These are phyloP conservation scores for Verticillium alfalfae DNA, from an alignment of 2,329 filamentous ascomycete genomes.

Conservation along the genomic window DNA sequence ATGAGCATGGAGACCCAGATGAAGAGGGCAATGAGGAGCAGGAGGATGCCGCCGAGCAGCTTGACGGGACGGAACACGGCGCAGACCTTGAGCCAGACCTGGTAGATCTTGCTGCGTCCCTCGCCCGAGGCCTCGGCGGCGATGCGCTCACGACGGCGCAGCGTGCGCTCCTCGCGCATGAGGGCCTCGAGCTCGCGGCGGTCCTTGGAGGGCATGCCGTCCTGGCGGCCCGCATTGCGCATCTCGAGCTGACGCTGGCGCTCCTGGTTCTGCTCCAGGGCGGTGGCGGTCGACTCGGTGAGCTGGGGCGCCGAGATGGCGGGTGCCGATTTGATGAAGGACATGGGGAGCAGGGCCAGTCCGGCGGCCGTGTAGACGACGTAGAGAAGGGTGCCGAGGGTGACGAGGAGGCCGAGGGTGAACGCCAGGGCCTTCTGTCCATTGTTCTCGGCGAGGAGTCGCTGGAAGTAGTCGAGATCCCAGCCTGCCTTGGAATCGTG, in stretches of 20 bases:
- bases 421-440: slow-evolving; percentile 92
- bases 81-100: slow-evolving; percentile 72
- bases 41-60: slow-evolving; percentile 73
- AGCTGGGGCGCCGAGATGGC: slow-evolving; percentile 77
- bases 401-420: slow-evolving; percentile 80
- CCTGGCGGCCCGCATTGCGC: slow-evolving; percentile 70
- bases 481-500: slow-evolving; percentile 60
- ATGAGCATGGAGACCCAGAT: slow-evolving; percentile 92
- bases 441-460: slow-evolving; percentile 76
- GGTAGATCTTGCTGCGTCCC: slow-evolving; percentile 68
- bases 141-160: slow-evolving; percentile 82
- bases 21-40: slow-evolving; percentile 68
- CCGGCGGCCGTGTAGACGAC: slow-evolving; percentile 84
- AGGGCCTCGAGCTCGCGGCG: slow-evolving; percentile 82
- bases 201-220: slow-evolving; percentile 76
- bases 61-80: slow-evolving; percentile 84
- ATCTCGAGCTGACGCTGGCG: slow-evolving; percentile 87
- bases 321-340: slow-evolving; percentile 87
- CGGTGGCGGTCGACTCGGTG: slow-evolving; percentile 69
- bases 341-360: slow-evolving; percentile 80
- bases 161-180: slow-evolving; percentile 82
- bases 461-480: slow-evolving; percentile 89
- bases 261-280: slow-evolving; percentile 83
- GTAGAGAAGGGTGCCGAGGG: slow-evolving; percentile 80
- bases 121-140: slow-evolving; percentile 78